Base-by-base conservation (phyloP, 2,329 filamentous ascomycete species). In the Curvularia lunata region DNA sequence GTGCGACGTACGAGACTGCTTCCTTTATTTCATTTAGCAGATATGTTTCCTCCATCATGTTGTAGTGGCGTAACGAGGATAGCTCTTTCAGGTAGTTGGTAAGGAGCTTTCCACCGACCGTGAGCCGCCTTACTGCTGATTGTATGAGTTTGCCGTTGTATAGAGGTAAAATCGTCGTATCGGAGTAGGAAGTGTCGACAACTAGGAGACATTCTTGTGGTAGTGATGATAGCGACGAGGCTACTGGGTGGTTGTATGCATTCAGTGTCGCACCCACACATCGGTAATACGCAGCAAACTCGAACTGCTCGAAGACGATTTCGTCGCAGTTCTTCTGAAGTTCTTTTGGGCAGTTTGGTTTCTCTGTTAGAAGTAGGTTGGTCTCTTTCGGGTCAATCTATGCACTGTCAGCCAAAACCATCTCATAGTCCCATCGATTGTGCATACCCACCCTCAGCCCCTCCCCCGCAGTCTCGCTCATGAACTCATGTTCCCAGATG, bases 11-110 rank as follows among this genome's bases (percentile, higher is more conserved):
- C 73, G 91, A 96, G 0, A 90, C 88, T 4, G 89, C 84, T 74
- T 99, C 95, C 73, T 99, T 99, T 77, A 98, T 93, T 75, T 97
- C 91, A 70, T 97, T 97, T 74, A 97, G 92, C 49, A 98, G 89
- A 75, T 96, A 89, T 0, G 91, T 89, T 69, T 99, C 95, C 75
- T 96, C 93, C 61, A 95, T 88, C 87, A 99, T 93, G 74, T 97
- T 94, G 77, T 96, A 97, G 71, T 97, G 92, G 6, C 95, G 89
- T 13, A 96, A 84, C 1, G 93, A 97, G 18, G 98, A 87, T 16
- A 96, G 84, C 55, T 95, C 91, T 47, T 95, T 94, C 32, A 99
- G 83, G 74, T 96, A 90, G 75, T 98, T 98, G 21, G 94, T 97
- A 61, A 99, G 80, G 50, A 96, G 85, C 77, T 97, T 98, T 56